Evolutionary conservation across 495 filamentous ascomycete species (phyloP), one percentile per base, ranked within the genome.

Genomic region (Bacidia gigantensis): DNA sequence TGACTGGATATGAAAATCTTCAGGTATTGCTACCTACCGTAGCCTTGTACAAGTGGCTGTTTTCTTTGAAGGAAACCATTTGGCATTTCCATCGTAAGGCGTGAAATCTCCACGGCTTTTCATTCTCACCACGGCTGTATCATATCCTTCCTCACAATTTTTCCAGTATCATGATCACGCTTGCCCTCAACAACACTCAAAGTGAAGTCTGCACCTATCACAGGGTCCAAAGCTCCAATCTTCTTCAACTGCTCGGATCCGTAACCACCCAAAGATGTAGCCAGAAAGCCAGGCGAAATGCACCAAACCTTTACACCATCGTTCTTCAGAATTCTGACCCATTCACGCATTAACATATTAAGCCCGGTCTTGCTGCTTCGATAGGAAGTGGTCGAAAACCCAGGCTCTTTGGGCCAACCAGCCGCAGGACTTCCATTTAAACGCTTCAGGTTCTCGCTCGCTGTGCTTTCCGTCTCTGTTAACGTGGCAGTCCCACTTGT

Each of bases 291-390:
- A 0, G 79, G 81, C 1, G 63, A 68, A 12, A 82, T 60, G 20
- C 60, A 58, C 66, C 67, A 83, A 0, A 77, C 70, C 61, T 83
- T 83, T 0, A 83, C 78, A 0, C 75, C 76, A 51, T 84, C 80
- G 17, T 74, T 68, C 51, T 67, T 65, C 46, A 84, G 59, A 7
- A 69, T 56, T 5, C 70, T 64, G 21, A 55, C 23, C 78, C 78
- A 84, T 50, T 77, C 72, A 26, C 70, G 65, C 77, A 82, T 79
- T 64, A 82, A 32, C 80, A 83, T 83, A 53, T 83, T 82, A 58
- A 84, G 51, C 7, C 72, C 80, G 0, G 77, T 72, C 66, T 84
- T 83, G 24, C 65, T 60, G 46, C 63, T 65, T 9, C 78, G 69
- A 56, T 84, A 82, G 2, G 67, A 64, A 0, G 62, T 50, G 3